Conservation (phyloP, 495 filamentous ascomycete species). For the Xanthoparmelia taractica region DNA sequence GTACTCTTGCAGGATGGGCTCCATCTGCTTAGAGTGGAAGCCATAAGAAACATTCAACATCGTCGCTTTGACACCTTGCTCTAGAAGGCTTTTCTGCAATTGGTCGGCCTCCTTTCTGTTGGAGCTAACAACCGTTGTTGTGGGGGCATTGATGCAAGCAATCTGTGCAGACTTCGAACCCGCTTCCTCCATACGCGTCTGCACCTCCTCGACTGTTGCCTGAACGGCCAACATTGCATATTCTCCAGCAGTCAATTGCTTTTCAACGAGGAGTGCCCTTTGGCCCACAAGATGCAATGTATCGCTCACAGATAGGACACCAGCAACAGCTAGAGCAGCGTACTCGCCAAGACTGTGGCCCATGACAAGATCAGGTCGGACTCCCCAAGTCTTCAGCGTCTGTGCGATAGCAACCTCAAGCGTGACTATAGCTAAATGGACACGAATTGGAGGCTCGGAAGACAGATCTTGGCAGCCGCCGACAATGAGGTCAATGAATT, state of each 20-base stretch:
- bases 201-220: neutral
- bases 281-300: conserved; percentile 56
- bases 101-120: neutral
- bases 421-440: conserved; percentile 29
- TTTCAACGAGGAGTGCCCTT: conserved; percentile 56
- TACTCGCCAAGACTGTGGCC: conserved; percentile 23
- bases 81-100: conserved; percentile 9
- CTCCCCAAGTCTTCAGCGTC: too few relatives aligned
- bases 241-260: conserved; percentile 53
- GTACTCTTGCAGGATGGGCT: conserved; percentile 63
- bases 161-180: conserved; percentile 13
- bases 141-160: conserved; percentile 29
- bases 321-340: conserved; percentile 28
- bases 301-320: conserved; percentile 25
- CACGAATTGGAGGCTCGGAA: conserved; percentile 21
- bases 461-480: conserved; percentile 22
- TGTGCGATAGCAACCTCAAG: conserved; percentile 35
- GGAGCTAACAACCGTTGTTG: conserved; percentile 28
- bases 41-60: conserved; percentile 62
- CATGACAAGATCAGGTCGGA: conserved; percentile 29
- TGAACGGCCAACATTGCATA: conserved; percentile 40
- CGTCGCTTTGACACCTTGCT: conserved; percentile 2
- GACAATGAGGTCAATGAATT: conserved; percentile 28
- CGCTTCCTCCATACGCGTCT: neutral
- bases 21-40: conserved; percentile 72